Evolutionary conservation across 1,139 yeast species (phyloP).

Genomic region (Magnusiomyces starmeri): DNA sequence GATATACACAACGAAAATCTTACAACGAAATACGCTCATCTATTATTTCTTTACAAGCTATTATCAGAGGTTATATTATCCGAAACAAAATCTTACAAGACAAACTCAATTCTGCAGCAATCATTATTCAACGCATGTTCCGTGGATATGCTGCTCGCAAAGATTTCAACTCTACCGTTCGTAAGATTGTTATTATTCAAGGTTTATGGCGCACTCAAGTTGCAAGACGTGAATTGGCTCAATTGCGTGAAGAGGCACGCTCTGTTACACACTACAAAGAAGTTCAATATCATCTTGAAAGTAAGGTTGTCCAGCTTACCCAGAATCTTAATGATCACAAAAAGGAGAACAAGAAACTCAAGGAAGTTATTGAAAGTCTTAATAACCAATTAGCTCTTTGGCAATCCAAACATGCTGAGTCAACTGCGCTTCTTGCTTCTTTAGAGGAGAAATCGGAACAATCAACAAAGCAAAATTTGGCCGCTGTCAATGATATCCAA

Average conservation of each 20-base stretch:
- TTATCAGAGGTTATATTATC: constrained; percentile 59
- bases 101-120: constrained; percentile 57
- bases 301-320: constrained; percentile 90
- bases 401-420: constrained; percentile 30
- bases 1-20: constrained; percentile 48
- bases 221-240: constrained; percentile 59
- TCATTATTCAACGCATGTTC: constrained; percentile 60
- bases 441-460: constrained; percentile 47
- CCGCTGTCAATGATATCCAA: constrained; percentile 41
- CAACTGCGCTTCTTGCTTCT: constrained; percentile 26
- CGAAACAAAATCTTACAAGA: constrained; percentile 43
- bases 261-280: constrained; percentile 86
- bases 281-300: constrained; percentile 86
- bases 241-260: constrained; percentile 75
- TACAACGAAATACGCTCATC: constrained; percentile 42
- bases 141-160: constrained; percentile 51
- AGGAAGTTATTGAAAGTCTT: constrained; percentile 51
- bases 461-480: constrained; percentile 49
- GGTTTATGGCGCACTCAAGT: constrained; percentile 67
- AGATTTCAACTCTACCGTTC: constrained; percentile 37
- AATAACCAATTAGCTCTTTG: constrained; percentile 33
- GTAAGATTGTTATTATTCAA: constrained; percentile 65
- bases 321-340: constrained; percentile 72
- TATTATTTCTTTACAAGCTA: constrained; percentile 56
- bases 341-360: constrained; percentile 70